Conservation (phyloP, 495 filamentous ascomycete species). For the Evansstolkia leycettana region DNA sequence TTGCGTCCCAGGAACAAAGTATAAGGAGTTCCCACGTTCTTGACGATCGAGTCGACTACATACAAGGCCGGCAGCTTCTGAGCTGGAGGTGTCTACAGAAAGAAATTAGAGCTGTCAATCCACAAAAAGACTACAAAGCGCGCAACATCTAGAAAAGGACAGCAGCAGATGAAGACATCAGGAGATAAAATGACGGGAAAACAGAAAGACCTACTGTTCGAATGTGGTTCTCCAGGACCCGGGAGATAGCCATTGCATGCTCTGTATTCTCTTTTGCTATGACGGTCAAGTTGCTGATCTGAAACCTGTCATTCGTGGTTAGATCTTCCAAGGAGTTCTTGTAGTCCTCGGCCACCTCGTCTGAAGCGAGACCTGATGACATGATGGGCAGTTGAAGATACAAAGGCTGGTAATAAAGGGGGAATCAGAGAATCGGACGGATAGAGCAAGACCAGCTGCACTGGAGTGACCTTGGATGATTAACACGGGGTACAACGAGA, state of each 20-base stretch:
- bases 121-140: constrained; percentile 13
- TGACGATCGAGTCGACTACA: constrained; percentile 94
- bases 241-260: constrained; percentile 82
- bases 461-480: too few species aligned
- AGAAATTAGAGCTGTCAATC: constrained; percentile 24
- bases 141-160: constrained; percentile 3
- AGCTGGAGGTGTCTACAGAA: constrained; percentile 60
- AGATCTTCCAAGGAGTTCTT: constrained; percentile 85
- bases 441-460: not conserved
- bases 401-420: constrained; percentile 5
- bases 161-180: not conserved
- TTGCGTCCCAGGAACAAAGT: constrained; percentile 86
- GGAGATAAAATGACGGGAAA: constrained; percentile 4
- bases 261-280: constrained; percentile 95
- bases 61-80: constrained; percentile 93
- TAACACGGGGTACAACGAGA: too few species aligned
- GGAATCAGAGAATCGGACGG: constrained; percentile 3
- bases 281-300: constrained; percentile 90
- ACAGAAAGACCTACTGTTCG: constrained; percentile 58
- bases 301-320: constrained; percentile 73
- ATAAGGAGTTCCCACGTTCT: constrained; percentile 97
- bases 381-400: constrained; percentile 39
- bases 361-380: constrained; percentile 59
- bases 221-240: constrained; percentile 84
- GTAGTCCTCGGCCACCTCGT: constrained; percentile 92